Percentiles rank a stretch among this genome's conserved stretches.
Evolutionary conservation across 345 rosid genomes (phyloP).

Genomic region (Brassica juncea): DNA sequence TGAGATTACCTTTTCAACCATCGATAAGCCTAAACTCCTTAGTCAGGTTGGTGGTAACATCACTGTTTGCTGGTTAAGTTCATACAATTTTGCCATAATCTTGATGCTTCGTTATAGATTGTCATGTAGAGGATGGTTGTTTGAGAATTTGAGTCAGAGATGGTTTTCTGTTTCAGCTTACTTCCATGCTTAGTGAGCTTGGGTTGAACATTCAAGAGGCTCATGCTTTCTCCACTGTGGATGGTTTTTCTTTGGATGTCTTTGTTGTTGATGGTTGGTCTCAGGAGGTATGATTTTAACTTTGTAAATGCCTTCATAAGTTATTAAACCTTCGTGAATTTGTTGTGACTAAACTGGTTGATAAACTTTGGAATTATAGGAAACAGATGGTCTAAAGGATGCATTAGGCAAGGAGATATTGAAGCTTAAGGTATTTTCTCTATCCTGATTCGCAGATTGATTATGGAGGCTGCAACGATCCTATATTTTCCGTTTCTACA

Average conservation of each 20-base stretch:
- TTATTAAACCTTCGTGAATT: conserved; percentile 20
- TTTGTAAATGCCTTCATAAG: not conserved
- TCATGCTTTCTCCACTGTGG: conserved; percentile 89
- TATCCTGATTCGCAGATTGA: conserved; percentile 6
- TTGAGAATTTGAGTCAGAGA: conserved; percentile 23
- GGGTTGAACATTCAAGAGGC: conserved; percentile 96
- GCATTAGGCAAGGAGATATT: conserved; percentile 66
- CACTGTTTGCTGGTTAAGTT: not conserved
- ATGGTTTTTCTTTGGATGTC: conserved; percentile 92
- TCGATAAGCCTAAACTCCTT: conserved; percentile 55
- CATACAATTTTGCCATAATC: not conserved
- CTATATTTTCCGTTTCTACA: conserved; percentile 38
- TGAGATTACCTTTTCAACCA: conserved; percentile 92
- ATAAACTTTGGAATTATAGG: conserved; percentile 50
- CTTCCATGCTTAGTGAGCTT: conserved; percentile 83
- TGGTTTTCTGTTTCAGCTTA: conserved; percentile 56
- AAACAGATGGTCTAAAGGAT: conserved; percentile 66
- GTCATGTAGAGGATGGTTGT: conserved; percentile 1
- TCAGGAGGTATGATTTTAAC: conserved; percentile 58
- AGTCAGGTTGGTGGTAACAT: conserved; percentile 33
- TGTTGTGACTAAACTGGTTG: conserved; percentile 20
- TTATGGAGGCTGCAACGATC: conserved; percentile 8
- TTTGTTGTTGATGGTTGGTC: conserved; percentile 98
- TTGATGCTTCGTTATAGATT: conserved; percentile 13
- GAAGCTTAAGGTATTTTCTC: conserved; percentile 68